phyloP scores from a whole-genome alignment of 75 land plant species.

The Gnetum montanum region DNA sequence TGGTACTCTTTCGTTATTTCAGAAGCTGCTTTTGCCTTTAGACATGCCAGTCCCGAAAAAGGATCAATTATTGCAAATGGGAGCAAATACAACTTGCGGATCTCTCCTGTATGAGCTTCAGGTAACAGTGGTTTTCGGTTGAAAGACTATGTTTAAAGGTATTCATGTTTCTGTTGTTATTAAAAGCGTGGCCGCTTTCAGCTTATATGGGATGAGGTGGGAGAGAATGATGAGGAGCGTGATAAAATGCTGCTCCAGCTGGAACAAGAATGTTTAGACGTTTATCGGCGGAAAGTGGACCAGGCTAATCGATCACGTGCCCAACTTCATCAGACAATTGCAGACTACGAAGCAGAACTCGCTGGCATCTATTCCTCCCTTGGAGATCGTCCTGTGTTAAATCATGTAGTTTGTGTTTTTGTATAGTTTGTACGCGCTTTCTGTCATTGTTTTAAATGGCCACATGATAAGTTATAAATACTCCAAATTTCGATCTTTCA shows the following conservation, averaged over 20 bases:
- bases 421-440: no score
- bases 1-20: no score
- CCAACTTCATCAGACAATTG: constrained; percentile 66
- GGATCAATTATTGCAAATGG: constrained; percentile 39
- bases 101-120: constrained; percentile 74
- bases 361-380: constrained; percentile 69
- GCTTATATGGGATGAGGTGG: constrained; percentile 97
- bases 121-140: constrained; percentile 16
- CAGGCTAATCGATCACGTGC: constrained; percentile 66
- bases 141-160: neutral
- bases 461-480: no score
- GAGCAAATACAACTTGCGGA: constrained; percentile 84
- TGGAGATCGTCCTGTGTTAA: constrained; percentile 72
- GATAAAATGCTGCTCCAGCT: constrained; percentile 84
- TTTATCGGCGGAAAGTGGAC: constrained; percentile 88
- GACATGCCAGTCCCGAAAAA: constrained; percentile 14
- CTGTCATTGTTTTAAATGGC: no score
- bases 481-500: no score
- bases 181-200: constrained; percentile 14
- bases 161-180: neutral
- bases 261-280: constrained; percentile 88
- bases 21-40: no score
- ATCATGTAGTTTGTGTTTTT: no score
- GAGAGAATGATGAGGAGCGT: constrained; percentile 72
- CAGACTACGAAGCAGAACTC: constrained; percentile 80